These are phyloP conservation scores for Tylopilus rubrobrunneus DNA, from an alignment of 768 basidiomycete species.

Conservation along the genomic window DNA sequence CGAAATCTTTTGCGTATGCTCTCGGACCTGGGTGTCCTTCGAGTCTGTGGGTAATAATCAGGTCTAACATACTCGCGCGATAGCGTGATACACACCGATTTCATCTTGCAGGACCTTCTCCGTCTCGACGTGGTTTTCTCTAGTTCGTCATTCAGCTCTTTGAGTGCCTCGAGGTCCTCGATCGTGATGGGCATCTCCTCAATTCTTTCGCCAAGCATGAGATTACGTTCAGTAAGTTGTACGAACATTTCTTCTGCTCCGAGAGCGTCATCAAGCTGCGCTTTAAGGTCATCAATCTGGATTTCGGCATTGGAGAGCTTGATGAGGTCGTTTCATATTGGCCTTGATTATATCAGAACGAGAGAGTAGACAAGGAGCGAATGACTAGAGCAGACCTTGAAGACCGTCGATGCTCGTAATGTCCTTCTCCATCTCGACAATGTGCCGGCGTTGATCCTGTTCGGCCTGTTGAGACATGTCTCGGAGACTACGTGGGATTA, in stretches of 20 bases:
- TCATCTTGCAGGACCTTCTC: constrained; percentile 90
- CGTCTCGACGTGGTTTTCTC: constrained; percentile 95
- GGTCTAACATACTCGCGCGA: neutral
- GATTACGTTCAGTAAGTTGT: constrained; percentile 89
- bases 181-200: constrained; percentile 96
- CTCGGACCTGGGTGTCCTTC: constrained; percentile 70
- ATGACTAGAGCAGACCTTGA: constrained; percentile 50
- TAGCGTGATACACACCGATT: constrained; percentile 55
- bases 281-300: constrained; percentile 90
- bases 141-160: constrained; percentile 94
- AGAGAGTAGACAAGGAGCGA: neutral
- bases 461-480: constrained; percentile 89
- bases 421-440: constrained; percentile 89
- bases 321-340: constrained; percentile 76
- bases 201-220: constrained; percentile 96
- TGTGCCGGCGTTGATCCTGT: constrained; percentile 72
- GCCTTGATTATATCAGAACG: constrained; percentile 38
- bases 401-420: constrained; percentile 73
- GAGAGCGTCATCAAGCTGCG: constrained; percentile 91
- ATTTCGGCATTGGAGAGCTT: constrained; percentile 85
- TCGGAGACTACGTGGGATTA: constrained; percentile 53
- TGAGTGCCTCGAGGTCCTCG: constrained; percentile 93
- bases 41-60: constrained; percentile 41
- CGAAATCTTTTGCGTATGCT: constrained; percentile 61
- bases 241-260: constrained; percentile 97